These are phyloP conservation scores for Candida labiduridarum DNA, from an alignment of 1,139 yeast genomes.

Conservation along the genomic window DNA sequence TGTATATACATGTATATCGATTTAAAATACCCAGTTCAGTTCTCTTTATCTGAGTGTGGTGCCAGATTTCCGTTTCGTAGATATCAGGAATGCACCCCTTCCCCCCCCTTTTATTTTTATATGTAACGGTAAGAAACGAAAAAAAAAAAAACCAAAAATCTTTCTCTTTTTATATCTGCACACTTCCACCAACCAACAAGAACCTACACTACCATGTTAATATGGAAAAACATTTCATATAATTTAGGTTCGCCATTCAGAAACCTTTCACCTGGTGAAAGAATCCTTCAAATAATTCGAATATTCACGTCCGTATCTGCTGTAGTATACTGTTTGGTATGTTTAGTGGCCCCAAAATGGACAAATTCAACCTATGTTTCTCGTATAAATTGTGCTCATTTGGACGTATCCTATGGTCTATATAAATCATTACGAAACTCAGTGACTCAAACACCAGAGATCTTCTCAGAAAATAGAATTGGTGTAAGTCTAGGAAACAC, in stretches of 20 bases:
- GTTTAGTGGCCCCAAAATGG: slow-evolving; percentile 33
- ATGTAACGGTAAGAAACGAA: background rate
- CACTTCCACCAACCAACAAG: background rate
- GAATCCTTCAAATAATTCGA: slow-evolving; percentile 32
- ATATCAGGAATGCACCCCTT: background rate
- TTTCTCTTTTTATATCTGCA: background rate
- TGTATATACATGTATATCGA: background rate
- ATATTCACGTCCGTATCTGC: slow-evolving; percentile 20
- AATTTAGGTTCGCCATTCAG: slow-evolving; percentile 24
- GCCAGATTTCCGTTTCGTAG: background rate
- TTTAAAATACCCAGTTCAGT: background rate
- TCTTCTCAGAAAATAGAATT: slow-evolving; percentile 14
- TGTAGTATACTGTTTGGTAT: slow-evolving; percentile 24
- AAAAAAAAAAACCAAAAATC: background rate
- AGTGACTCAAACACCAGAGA: slow-evolving; percentile 26
- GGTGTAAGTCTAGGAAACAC: slow-evolving; percentile 22
- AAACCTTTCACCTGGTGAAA: slow-evolving; percentile 34
- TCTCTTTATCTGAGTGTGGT: no score
- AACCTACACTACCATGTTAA: background rate
- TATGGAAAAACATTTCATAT: slow-evolving; percentile 5
- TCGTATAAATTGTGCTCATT: slow-evolving; percentile 49
- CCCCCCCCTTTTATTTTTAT: background rate
- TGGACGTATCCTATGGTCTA: slow-evolving; percentile 54
- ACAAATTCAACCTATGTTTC: slow-evolving; percentile 31
- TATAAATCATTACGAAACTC: slow-evolving; percentile 47